Base-by-base conservation (phyloP, 129 eudicot genomes). In the Ambrosia artemisiifolia region DNA sequence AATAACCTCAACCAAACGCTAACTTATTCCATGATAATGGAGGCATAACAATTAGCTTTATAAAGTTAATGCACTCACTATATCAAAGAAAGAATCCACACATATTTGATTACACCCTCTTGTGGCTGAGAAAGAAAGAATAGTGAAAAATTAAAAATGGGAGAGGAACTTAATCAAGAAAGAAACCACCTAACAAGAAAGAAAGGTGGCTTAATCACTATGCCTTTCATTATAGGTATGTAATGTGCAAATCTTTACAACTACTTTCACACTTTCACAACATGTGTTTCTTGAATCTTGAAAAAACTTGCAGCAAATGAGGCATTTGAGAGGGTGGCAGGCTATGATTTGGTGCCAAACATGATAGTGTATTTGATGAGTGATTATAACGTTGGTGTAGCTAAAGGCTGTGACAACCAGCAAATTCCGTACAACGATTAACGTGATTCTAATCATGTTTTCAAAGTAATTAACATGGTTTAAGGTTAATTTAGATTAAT, bases 231-330 rank as follows among this genome's bases (percentile, higher is more conserved):
- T 47, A 62, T 73, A 73, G 77, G 77, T 73, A 73, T 18, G 77
- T 47, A 6, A 40, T 40, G 11, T 40, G 1, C 2, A 40, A 40
- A 47, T 3, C 16, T 33, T 1, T 61, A 24, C 49, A 11, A 32
- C 33, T 17, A 6, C 2, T 40, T 40, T 40, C 44, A 40, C 50
- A 46, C 14, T 11, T n/a, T 46, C 16, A 46, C 50, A 12, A 11
- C 50, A 46, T 72, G n/a, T n/a, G n/a, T n/a, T n/a, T n/a, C n/a
- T n/a, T n/a, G n/a, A n/a, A n/a, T n/a, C n/a, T n/a, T n/a, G n/a
- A n/a, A n/a, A n/a, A n/a, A n/a, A n/a, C n/a, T n/a, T n/a, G 69
- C 77, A 85, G 89, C 79, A 72, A 85, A 85, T 75, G 89, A 85
- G 78, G 77, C 86, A 62, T 78, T 85, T 51, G 89, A 85, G 82